phyloP scores from a whole-genome alignment of 2,329 filamentous ascomycete species.

The Trematosphaeria pertusa region DNA sequence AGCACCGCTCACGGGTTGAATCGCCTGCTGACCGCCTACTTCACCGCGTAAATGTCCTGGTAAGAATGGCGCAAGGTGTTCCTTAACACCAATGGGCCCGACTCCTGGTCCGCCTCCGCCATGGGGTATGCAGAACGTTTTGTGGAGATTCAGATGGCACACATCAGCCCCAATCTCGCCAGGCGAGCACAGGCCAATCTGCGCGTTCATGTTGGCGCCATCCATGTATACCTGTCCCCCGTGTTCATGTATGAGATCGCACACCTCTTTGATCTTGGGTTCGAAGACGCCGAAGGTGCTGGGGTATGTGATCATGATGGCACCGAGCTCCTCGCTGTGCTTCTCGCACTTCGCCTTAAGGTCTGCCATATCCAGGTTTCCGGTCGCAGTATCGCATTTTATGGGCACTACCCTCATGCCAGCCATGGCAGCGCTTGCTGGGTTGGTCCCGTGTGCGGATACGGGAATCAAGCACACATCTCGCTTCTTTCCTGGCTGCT shows the following conservation, averaged over 20 bases:
- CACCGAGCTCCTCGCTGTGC: constrained; percentile 82
- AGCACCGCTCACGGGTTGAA: constrained; percentile 79
- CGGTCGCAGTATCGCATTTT: constrained; percentile 86
- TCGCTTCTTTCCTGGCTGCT: constrained; percentile 70
- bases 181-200: constrained; percentile 93
- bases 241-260: constrained; percentile 82
- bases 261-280: constrained; percentile 84
- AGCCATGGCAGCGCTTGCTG: constrained; percentile 92
- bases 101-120: constrained; percentile 93
- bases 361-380: constrained; percentile 87
- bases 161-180: constrained; percentile 96
- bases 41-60: constrained; percentile 72
- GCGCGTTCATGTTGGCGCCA: constrained; percentile 97
- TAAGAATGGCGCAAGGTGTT: constrained; percentile 77
- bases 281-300: constrained; percentile 96
- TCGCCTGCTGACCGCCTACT: constrained; percentile 63
- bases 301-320: constrained; percentile 97
- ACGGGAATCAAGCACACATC: constrained; percentile 95
- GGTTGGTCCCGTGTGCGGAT: constrained; percentile 95
- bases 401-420: constrained; percentile 93
- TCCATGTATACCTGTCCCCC: constrained; percentile 99
- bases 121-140: constrained; percentile 98
- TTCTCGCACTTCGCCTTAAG: constrained; percentile 88
- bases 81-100: constrained; percentile 89
- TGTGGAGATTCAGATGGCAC: constrained; percentile 96